A percentile compares a stretch with the other conserved stretches of the same genome.
These are phyloP conservation scores for Fragaria nilgerrensis DNA, from an alignment of 306 rosid species.

Conservation along the genomic window DNA sequence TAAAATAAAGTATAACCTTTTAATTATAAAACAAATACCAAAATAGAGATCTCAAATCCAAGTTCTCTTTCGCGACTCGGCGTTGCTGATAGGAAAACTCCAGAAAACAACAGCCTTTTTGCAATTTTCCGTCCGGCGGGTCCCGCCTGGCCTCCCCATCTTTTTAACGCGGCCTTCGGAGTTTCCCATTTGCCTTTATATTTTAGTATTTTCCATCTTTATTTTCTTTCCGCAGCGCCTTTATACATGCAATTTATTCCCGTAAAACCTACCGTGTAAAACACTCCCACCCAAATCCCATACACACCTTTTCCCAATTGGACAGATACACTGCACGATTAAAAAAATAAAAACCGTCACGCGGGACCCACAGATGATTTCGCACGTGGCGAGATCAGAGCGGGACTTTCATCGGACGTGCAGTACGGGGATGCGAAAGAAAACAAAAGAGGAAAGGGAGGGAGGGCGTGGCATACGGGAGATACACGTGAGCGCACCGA, in stretches of 20 bases:
- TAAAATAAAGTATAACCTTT: too few relatives aligned
- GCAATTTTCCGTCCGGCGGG: neutral
- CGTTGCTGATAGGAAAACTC: neutral
- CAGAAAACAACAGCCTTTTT: neutral
- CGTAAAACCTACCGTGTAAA: neutral
- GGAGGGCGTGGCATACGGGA: constrained; percentile 18
- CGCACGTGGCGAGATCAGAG: constrained; percentile 20
- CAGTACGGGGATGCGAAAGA: neutral
- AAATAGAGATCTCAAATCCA: neutral
- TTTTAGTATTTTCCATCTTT: neutral
- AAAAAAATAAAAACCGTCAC: neutral
- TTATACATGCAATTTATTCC: too few relatives aligned
- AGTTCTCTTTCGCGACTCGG: neutral
- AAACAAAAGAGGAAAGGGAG: neutral
- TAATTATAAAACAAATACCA: too few relatives aligned
- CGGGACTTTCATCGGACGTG: neutral
- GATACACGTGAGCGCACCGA: constrained; percentile 44
- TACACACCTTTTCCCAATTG: neutral
- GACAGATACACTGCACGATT: neutral
- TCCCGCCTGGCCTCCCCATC: neutral
- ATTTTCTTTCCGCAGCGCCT: neutral
- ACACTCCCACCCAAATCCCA: neutral
- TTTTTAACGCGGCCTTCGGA: neutral
- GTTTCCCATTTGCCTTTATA: neutral
- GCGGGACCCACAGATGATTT: neutral